phyloP scores from a whole-genome alignment of 2,329 filamentous ascomycete genomes.

The Graphilbum ipis-grandicollis region DNA sequence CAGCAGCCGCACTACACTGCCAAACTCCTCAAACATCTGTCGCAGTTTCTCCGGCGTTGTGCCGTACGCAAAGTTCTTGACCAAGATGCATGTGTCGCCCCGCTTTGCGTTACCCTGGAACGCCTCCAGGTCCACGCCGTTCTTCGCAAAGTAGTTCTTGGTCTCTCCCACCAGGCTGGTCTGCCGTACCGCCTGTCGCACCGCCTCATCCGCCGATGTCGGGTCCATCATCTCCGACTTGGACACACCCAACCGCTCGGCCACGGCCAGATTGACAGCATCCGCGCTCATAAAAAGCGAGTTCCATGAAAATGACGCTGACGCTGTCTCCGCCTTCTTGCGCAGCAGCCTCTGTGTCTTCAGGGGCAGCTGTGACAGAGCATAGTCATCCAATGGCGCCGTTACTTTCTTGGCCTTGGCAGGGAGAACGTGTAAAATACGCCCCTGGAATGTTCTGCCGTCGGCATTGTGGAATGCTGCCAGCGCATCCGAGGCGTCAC shows the following conservation, averaged over 20 bases:
- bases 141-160: conserved; percentile 72
- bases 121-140: conserved; percentile 80
- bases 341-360: conserved; percentile 90
- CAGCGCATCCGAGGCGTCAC: conserved; percentile 53
- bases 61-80: conserved; percentile 88
- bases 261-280: conserved; percentile 80
- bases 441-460: conserved; percentile 78
- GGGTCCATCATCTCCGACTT: conserved; percentile 89
- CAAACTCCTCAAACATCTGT: conserved; percentile 71
- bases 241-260: conserved; percentile 68
- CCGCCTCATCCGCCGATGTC: conserved; percentile 83
- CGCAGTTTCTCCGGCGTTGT: conserved; percentile 64
- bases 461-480: conserved; percentile 67
- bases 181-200: conserved; percentile 94
- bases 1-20: conserved; percentile 61
- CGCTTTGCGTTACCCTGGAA: conserved; percentile 65
- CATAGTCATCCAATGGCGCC: conserved; percentile 56
- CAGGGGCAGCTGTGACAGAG: conserved; percentile 75
- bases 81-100: conserved; percentile 72
- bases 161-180: conserved; percentile 85
- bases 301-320: conserved; percentile 87
- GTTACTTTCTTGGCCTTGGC: conserved; percentile 58
- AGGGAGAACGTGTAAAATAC: conserved; percentile 78
- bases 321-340: conserved; percentile 64
- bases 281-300: conserved; percentile 98